Percentiles rank a stretch among this genome's conserved stretches.
These are phyloP conservation scores for Sinapis alba DNA, from an alignment of 441 rosid genomes.

Conservation along the genomic window DNA sequence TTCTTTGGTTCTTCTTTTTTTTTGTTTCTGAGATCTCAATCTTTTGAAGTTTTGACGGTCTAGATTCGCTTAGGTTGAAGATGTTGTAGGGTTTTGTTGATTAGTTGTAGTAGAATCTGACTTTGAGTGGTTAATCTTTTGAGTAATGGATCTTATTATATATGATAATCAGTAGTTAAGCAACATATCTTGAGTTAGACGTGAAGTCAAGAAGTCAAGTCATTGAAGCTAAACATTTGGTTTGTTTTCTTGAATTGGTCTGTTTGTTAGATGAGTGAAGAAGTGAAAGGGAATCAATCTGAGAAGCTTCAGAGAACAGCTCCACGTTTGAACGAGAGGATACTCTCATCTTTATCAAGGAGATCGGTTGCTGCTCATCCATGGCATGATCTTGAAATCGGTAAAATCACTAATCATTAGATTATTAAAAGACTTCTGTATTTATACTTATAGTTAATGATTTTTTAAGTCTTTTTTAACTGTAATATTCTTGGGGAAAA, in stretches of 20 bases:
- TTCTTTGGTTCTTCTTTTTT: neutral
- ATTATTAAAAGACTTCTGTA: neutral
- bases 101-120: neutral
- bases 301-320: slow-evolving; percentile 25
- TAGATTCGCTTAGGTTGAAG: neutral
- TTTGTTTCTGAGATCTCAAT: slow-evolving; percentile 14
- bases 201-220: neutral
- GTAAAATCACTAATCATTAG: slow-evolving; percentile 36
- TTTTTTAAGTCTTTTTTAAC: slow-evolving; percentile 11
- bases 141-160: neutral
- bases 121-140: neutral
- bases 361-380: slow-evolving; percentile 98
- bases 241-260: neutral
- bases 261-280: slow-evolving; percentile 55
- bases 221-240: neutral
- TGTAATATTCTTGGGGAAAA: neutral
- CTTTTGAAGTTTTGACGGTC: slow-evolving; percentile 7
- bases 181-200: neutral
- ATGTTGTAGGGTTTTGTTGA: neutral
- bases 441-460: neutral
- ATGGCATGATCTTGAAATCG: slow-evolving; percentile 99
- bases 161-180: neutral
- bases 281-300: slow-evolving; percentile 34
- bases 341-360: slow-evolving; percentile 78
- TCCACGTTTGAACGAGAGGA: slow-evolving; percentile 75